phyloP scores from a whole-genome alignment of 345 rosid genomes.

The Brassica juncea region DNA sequence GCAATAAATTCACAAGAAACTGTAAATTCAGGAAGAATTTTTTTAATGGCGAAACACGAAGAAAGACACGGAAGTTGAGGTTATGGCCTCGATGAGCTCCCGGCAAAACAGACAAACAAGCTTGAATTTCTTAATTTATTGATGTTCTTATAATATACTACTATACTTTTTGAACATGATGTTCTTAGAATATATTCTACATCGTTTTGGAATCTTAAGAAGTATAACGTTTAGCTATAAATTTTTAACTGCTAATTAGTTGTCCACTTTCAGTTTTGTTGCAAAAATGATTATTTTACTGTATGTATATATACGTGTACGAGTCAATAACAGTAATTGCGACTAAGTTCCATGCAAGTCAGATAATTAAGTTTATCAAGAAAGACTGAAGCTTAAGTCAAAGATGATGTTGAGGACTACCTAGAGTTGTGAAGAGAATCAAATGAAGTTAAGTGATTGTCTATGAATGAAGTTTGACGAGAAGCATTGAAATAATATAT shows the following conservation, averaged over 20 bases:
- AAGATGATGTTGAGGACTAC: not conserved
- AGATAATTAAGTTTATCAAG: constrained; percentile 11
- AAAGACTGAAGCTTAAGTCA: constrained; percentile 14
- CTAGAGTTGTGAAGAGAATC: not conserved
- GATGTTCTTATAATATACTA: not conserved
- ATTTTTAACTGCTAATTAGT: not conserved
- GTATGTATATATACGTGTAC: not conserved
- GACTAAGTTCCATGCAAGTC: not conserved
- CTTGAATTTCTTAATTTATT: constrained; percentile 11
- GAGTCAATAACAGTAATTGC: not conserved
- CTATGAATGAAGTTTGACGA: not conserved
- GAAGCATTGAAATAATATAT: not conserved
- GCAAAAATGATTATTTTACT: not conserved
- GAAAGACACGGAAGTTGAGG: constrained; percentile 34
- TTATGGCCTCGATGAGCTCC: constrained; percentile 30
- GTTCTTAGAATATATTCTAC: not conserved
- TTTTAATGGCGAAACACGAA: constrained; percentile 28
- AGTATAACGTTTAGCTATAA: not conserved
- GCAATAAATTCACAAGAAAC: not conserved
- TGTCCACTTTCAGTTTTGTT: not conserved
- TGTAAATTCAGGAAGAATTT: not conserved
- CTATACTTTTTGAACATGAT: not conserved
- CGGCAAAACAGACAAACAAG: constrained; percentile 22
- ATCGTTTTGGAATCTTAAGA: constrained; percentile 25
- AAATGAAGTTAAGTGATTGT: constrained; percentile 7